Base-by-base conservation (phyloP, 352 stramenopile species). In the Phytophthora sp. region DNA sequence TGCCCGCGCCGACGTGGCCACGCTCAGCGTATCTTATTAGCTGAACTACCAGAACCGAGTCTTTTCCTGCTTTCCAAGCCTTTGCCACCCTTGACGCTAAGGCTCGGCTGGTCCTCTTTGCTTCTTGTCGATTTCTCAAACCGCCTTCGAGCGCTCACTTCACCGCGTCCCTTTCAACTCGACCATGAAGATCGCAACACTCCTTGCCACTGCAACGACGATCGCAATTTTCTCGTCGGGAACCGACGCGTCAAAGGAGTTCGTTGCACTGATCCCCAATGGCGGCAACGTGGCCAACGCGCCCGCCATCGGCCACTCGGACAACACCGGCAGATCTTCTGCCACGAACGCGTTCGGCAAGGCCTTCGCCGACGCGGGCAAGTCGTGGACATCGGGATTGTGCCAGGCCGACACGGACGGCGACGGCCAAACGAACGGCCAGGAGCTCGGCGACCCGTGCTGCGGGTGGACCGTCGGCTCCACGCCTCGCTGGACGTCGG, bases 301-400 rank as follows among this genome's bases (percentile, higher is more conserved):
- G 10, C 12, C 26, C 0, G 76, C 70, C 8, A 37, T 86, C 27
- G 76, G 76, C 2, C 76, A 86, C 46, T 45, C 53, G 3, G 54
- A 76, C 26, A 64, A 54, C 18, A 62, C 37, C 1, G 72, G 59
- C 12, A 26, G 26, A 3, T 43, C 30, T 3, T 50, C 39, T 1
- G 24, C 27, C 13, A 43, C 43, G 17, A 81, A 78, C 52, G 35
- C 51, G 8, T 83, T 83, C 31, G 76, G 74, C 27, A 17, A 56
- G 0, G 76, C 59, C 15, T 83, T 85, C 31, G 55, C 66, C 2
- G 53, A 54, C 4, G 72, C 66, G 2, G 71, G 66, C 0, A 31
- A 62, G 26, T 69, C 68, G 32, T 89, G 79, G 79, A 83, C 69
- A 1, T 31, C 32, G 5, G 49, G 35, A 9, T 46, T 83, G 43